Percentiles rank a stretch among this genome's conserved stretches.
Conservation (phyloP, 1,284 basidiomycete species). For the Pisolithus thermaeus region DNA sequence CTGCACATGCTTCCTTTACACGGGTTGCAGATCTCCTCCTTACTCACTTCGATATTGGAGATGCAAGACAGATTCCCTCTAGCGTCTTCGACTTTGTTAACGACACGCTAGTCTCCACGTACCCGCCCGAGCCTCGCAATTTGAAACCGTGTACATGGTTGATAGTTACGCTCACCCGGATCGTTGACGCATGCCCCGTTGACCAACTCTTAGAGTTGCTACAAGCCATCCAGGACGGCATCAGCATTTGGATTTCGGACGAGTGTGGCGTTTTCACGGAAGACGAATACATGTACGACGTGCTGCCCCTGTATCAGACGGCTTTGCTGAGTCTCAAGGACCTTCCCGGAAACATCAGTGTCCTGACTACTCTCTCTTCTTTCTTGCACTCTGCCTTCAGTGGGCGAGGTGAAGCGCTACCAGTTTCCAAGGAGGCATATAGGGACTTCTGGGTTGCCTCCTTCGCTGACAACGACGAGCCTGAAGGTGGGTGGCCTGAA, state of each 20-base stretch:
- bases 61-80: conserved; percentile 43
- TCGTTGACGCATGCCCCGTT: conserved; percentile 49
- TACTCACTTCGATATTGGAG: conserved; percentile 44
- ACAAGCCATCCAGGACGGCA: conserved; percentile 45
- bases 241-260: conserved; percentile 61
- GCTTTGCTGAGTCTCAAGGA: conserved; percentile 43
- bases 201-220: conserved; percentile 42
- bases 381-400: conserved; percentile 51
- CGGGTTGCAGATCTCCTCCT: conserved; percentile 58
- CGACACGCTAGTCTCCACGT: conserved; percentile 51
- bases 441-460: conserved; percentile 50
- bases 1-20: conserved; percentile 37
- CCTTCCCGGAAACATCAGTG: conserved; percentile 32
- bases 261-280: conserved; percentile 41
- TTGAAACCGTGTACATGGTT: conserved; percentile 56
- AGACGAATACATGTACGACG: conserved; percentile 55
- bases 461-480: conserved; percentile 36
- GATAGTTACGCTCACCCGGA: conserved; percentile 44
- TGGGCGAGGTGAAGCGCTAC: conserved; percentile 40
- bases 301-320: conserved; percentile 55
- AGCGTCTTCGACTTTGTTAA: conserved; percentile 51
- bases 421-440: conserved; percentile 41
- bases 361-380: conserved; percentile 40
- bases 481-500: conserved; percentile 46
- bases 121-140: conserved; percentile 56